phyloP scores from a whole-genome alignment of 176 grass and related monocot species.

The Otatea glauca region DNA sequence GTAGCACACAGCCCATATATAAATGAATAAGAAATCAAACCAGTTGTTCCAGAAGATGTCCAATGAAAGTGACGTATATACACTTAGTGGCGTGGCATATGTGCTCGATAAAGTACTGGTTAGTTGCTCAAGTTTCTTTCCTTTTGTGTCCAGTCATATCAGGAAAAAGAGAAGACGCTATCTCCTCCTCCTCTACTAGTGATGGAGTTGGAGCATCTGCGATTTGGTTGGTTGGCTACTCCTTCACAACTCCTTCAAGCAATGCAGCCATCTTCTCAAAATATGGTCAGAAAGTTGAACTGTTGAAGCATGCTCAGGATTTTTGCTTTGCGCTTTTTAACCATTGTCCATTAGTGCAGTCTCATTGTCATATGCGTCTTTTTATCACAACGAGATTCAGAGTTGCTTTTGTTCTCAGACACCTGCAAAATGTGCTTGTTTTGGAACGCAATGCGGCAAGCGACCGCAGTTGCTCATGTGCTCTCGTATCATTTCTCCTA shows the following conservation, averaged over 20 bases:
- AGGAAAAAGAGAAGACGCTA: not conserved
- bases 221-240: not conserved
- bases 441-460: no score
- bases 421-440: not conserved
- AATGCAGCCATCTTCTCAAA: not conserved
- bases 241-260: not conserved
- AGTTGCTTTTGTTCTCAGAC: not conserved
- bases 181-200: not conserved
- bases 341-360: not conserved
- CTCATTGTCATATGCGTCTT: not conserved
- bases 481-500: no score
- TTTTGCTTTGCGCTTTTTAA: not conserved
- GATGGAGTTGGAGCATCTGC: not conserved
- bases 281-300: not conserved
- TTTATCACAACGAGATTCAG: not conserved
- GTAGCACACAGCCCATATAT: not conserved
- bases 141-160: constrained; percentile 4
- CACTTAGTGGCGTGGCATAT: not conserved
- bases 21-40: not conserved
- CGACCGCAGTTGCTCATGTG: no score
- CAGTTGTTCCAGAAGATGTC: not conserved
- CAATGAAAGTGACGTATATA: not conserved
- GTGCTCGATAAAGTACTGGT: no score
- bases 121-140: constrained; percentile 5
- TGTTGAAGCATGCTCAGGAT: not conserved